These are phyloP conservation scores for Cladosporium sp. DNA, from an alignment of 2,329 filamentous ascomycete species.

Conservation along the genomic window DNA sequence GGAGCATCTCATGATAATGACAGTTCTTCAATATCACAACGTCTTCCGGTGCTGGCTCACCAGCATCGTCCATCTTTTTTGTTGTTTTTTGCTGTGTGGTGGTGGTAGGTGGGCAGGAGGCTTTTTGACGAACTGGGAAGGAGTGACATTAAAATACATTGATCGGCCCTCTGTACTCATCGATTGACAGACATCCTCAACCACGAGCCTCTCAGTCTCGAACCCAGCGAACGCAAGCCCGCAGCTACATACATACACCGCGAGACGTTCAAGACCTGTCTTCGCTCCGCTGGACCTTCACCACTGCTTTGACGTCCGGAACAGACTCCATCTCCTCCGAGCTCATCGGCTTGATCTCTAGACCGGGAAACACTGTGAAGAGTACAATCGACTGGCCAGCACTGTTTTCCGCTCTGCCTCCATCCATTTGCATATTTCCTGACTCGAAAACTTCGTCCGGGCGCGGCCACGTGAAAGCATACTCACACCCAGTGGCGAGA, in stretches of 20 bases:
- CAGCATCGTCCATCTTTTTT: neutral
- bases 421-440: neutral
- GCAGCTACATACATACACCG: neutral
- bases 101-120: too few relatives aligned
- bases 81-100: neutral
- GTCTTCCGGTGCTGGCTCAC: slow-evolving; percentile 14
- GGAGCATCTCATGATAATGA: slow-evolving; percentile 10
- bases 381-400: neutral
- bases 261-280: neutral
- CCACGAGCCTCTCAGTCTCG: too few relatives aligned
- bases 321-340: neutral
- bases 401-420: neutral
- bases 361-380: neutral
- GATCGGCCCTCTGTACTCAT: too few relatives aligned
- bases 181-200: too few relatives aligned
- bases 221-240: too few relatives aligned
- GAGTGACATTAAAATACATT: too few relatives aligned
- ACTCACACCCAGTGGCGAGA: neutral
- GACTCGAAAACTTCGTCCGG: neutral
- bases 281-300: neutral
- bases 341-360: neutral
- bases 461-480: neutral
- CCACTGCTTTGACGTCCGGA: neutral
- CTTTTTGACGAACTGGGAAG: too few relatives aligned
- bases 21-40: neutral